Percentiles rank a stretch among this genome's conserved stretches.
Conservation (phyloP, 2,329 filamentous ascomycete species). For the Venturia asperata region DNA sequence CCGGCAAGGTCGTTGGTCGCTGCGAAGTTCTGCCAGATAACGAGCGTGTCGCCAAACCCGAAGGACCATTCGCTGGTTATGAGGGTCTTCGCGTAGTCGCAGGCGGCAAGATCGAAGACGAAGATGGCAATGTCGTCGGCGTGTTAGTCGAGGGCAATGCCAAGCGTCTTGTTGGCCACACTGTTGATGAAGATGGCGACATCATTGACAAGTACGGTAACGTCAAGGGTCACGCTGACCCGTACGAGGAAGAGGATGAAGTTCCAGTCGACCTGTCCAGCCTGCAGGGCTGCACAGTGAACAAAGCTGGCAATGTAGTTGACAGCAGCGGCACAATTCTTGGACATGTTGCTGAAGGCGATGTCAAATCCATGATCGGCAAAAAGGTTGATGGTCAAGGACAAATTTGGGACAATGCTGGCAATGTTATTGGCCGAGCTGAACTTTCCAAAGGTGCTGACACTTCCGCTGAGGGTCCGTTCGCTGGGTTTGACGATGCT, state of each 20-base stretch:
- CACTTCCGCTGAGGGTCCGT: conserved; percentile 47
- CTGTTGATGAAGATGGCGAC: conserved; percentile 75
- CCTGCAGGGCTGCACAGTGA: conserved; percentile 56
- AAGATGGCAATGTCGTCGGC: conserved; percentile 71
- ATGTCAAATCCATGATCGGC: conserved; percentile 49
- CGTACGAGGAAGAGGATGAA: conserved; percentile 45
- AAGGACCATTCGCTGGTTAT: conserved; percentile 63
- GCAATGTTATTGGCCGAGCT: conserved; percentile 53
- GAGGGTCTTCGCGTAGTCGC: conserved; percentile 59
- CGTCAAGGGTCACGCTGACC: conserved; percentile 53
- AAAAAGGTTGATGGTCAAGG: conserved; percentile 57
- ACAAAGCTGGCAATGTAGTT: conserved; percentile 57
- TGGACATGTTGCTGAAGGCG: conserved; percentile 52
- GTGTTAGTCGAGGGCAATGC: conserved; percentile 62
- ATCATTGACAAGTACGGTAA: conserved; percentile 69
- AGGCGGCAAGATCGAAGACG: conserved; percentile 66
- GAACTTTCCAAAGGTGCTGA: conserved; percentile 50
- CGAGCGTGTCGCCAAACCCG: conserved; percentile 49
- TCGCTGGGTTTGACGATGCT: conserved; percentile 53
- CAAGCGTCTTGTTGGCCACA: conserved; percentile 64
- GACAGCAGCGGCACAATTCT: conserved; percentile 52
- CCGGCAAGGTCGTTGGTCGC: conserved; percentile 49
- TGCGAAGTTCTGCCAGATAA: conserved; percentile 52
- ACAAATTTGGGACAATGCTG: conserved; percentile 57
- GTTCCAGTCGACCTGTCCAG: conserved; percentile 49